phyloP scores from a whole-genome alignment of 768 basidiomycete genomes.

The Lepiota subincarnata region DNA sequence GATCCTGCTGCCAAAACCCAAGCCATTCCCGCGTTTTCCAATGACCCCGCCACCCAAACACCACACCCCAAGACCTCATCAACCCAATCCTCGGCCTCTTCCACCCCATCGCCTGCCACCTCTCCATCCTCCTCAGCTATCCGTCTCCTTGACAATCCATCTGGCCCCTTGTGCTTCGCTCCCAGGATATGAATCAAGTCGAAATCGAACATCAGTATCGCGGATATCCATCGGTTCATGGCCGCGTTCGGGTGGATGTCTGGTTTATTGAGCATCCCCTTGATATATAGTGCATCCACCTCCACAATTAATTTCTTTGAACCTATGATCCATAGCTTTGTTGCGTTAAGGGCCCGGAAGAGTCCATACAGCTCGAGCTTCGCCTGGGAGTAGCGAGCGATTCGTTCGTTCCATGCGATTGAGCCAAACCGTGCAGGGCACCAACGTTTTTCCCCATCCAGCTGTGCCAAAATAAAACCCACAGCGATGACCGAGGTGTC shows the following conservation, averaged over 20 bases:
- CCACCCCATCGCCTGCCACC: slow-evolving; percentile 15
- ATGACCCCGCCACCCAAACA: not conserved
- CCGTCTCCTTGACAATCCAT: slow-evolving; percentile 30
- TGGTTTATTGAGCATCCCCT: slow-evolving; percentile 38
- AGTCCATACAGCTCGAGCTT: slow-evolving; percentile 29
- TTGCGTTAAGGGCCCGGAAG: slow-evolving; percentile 20
- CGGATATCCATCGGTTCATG: slow-evolving; percentile 39
- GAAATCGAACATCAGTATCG: slow-evolving; percentile 34
- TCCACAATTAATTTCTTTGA: slow-evolving; percentile 27
- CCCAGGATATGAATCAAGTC: slow-evolving; percentile 33
- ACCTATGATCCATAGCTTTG: slow-evolving; percentile 14
- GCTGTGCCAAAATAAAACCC: slow-evolving; percentile 1
- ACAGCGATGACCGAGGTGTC: slow-evolving; percentile 9
- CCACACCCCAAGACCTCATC: slow-evolving; percentile 14
- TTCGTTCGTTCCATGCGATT: slow-evolving; percentile 2
- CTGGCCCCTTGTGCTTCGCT: slow-evolving; percentile 27
- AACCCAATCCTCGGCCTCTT: slow-evolving; percentile 19
- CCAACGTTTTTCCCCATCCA: not conserved
- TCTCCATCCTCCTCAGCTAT: slow-evolving; percentile 13
- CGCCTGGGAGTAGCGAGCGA: slow-evolving; percentile 3
- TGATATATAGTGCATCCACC: slow-evolving; percentile 36
- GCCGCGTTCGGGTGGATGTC: slow-evolving; percentile 33
- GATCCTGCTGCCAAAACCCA: not conserved
- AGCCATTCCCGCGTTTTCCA: not conserved
- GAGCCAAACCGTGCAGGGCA: slow-evolving; percentile 3